Evolutionary conservation across 768 basidiomycete genomes (phyloP), one percentile per base, ranked within the genome.

Genomic region (Trametes cingulata): DNA sequence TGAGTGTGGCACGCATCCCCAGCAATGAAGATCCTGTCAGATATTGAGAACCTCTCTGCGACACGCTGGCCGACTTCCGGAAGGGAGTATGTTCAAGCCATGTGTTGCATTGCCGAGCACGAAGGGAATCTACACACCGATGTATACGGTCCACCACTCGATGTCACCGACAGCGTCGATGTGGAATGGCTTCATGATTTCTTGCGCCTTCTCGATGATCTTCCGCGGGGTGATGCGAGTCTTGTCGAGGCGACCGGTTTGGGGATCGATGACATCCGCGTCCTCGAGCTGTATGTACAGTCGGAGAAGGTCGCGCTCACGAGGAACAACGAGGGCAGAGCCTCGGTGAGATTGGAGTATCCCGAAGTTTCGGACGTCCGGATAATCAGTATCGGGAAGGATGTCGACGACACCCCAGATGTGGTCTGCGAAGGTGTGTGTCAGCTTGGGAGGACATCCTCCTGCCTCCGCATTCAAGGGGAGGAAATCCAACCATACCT

Each of bases 251-350:
- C 85, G 77, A 52, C 82, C 83, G 24, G 73, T 80, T 7, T 52
- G 70, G 10, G 74, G 74, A 58, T 83, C 78, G 29, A 82, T 60
- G 1, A 74, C 75, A 49, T 81, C 80, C 41, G 69, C 71, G 24
- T 81, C 81, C 5, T 57, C 22, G 13, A 91, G 73, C 65, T 91
- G 90, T 40, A 88, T 81, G 69, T 91, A 92, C 3, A 91, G 65
- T 48, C 90, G 80, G 22, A 90, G 81, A 64, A 80, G 82, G 70
- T 87, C 86, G 1, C 75, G 82, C 67, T 89, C 86, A 35, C 90
- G 80, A 0, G 90, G 90, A 51, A 93, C 89, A 45, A 89, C 68
- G 84, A 91, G 86, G 58, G 86, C 84, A 0, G 86, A 84, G 1
- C 88, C 86, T 49, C 82, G 78, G 37, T 79, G 77, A 0, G 89